Evolutionary conservation across 2,329 filamentous ascomycete genomes (phyloP), one percentile per base, ranked within the genome.

Genomic region (Xylariaceae sp.): DNA sequence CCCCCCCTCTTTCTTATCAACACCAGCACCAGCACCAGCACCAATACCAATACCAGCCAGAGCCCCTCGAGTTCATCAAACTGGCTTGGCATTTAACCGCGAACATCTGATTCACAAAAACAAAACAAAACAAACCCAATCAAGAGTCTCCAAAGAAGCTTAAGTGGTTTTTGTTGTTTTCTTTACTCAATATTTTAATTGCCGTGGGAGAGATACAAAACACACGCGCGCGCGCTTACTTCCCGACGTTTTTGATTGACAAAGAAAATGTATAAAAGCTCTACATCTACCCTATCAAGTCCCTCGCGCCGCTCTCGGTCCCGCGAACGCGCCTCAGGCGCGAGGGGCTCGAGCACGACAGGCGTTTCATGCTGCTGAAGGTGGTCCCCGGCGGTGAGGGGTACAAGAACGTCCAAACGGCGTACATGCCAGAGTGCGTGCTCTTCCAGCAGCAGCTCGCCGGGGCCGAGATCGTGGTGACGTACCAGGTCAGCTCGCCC

Each of bases 251-350:
- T n/a, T n/a, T n/a, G n/a, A n/a, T n/a, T n/a, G n/a, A n/a, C n/a
- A n/a, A n/a, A n/a, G n/a, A n/a, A n/a, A n/a, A 20, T 13, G 18
- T 20, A 41, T n/a, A 21, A 24, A 29, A 86, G 82, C 77, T 91
- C 29, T 89, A 86, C 70, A 78, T 88, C 41, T 90, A 91, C 68
- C 87, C 88, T 35, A 85, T 91, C 72, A 91, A 91, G 68, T 86
- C 81, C 6, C 78, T 91, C n/a, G 82, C 84, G 29, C 82, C 81
- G 44, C 81, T 87, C 48, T 70, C 77, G 15, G 72, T 91, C 26
- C 54, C 75, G 4, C 70, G 73, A 0, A 78, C 85, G 3, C 70
- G 72, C n/a, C 70, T 90, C 40, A 81, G 80, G 4, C 75, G 77
- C n/a, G 79, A 84, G 58, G 87, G 88, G 11, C 76, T 90, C 61